Conservation (phyloP, 2,329 filamentous ascomycete genomes). For the Clonostachys solani region DNA sequence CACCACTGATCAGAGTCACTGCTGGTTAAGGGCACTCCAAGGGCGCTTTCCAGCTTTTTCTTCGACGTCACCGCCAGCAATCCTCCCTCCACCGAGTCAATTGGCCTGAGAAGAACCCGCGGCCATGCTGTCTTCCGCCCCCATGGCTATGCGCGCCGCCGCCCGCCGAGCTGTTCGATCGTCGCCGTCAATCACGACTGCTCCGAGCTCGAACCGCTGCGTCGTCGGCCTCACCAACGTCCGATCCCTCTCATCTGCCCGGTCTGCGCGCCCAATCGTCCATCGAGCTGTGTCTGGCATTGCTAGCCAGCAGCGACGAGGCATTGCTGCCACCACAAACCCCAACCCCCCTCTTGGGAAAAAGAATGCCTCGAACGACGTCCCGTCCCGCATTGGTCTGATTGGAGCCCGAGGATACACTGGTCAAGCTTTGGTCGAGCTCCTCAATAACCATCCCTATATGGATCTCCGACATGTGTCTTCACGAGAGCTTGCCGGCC, state of each 20-base stretch:
- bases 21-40: too few species aligned
- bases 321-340: conserved; percentile 18
- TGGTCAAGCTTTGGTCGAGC: conserved; percentile 81
- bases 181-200: conserved; percentile 11
- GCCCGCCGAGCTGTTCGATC: conserved; percentile 33
- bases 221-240: conserved; percentile 17
- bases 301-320: conserved; percentile 5
- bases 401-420: conserved; percentile 94
- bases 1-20: too few species aligned
- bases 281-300: too few species aligned
- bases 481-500: conserved; percentile 84
- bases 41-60: too few species aligned
- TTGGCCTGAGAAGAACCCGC: conserved; percentile 7
- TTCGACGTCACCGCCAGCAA: too few species aligned
- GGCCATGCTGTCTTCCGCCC: conserved; percentile 37
- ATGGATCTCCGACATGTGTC: conserved; percentile 91
- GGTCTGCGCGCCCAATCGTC: too few species aligned
- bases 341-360: conserved; percentile 86
- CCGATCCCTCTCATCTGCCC: too few species aligned
- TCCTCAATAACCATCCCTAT: conserved; percentile 83
- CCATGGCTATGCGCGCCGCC: conserved; percentile 36
- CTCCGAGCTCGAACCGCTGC: conserved; percentile 15
- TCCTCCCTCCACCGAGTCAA: conserved; percentile 8
- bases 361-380: conserved; percentile 80
- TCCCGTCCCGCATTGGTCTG: conserved; percentile 75